Percentiles rank a stretch among this genome's conserved stretches.
phyloP scores from a whole-genome alignment of 2,329 filamentous ascomycete species.

The Alternaria atra region DNA sequence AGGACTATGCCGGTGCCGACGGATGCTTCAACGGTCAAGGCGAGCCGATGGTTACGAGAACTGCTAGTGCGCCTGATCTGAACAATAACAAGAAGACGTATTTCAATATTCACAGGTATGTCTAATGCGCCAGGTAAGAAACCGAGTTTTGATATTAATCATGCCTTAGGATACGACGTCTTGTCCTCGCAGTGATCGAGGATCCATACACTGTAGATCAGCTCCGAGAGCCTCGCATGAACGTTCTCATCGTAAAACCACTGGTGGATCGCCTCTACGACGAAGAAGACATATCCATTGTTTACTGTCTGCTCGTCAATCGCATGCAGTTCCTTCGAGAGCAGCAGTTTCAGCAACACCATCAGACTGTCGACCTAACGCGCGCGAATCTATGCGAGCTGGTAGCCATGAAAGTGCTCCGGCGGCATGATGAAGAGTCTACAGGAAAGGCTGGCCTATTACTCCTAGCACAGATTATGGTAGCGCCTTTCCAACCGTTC shows the following conservation, averaged over 20 bases:
- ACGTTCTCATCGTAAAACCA: conserved; percentile 79
- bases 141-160: conserved; percentile 1
- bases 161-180: conserved; percentile 51
- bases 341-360: conserved; percentile 76
- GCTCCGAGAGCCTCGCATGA: conserved; percentile 81
- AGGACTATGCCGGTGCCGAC: conserved; percentile 57
- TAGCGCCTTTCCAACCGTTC: conserved; percentile 85
- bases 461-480: conserved; percentile 78
- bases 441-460: conserved; percentile 75
- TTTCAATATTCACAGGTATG: conserved; percentile 74
- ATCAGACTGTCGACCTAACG: conserved; percentile 82
- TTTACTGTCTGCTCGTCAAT: conserved; percentile 86
- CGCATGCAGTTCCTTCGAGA: conserved; percentile 80
- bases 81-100: conserved; percentile 75
- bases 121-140: neutral
- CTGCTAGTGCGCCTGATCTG: conserved; percentile 60
- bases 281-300: conserved; percentile 80
- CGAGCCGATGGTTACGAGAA: conserved; percentile 46
- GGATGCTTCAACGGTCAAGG: conserved; percentile 54
- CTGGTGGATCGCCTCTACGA: conserved; percentile 86
- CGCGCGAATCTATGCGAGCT: conserved; percentile 81
- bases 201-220: conserved; percentile 77
- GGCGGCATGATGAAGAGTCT: conserved; percentile 81
- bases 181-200: conserved; percentile 62
- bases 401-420: conserved; percentile 78